A percentile compares a stretch with the other conserved stretches of the same genome.
Evolutionary conservation across 73 alveolate species (phyloP).

Genomic region (Durusdinium trenchii): DNA sequence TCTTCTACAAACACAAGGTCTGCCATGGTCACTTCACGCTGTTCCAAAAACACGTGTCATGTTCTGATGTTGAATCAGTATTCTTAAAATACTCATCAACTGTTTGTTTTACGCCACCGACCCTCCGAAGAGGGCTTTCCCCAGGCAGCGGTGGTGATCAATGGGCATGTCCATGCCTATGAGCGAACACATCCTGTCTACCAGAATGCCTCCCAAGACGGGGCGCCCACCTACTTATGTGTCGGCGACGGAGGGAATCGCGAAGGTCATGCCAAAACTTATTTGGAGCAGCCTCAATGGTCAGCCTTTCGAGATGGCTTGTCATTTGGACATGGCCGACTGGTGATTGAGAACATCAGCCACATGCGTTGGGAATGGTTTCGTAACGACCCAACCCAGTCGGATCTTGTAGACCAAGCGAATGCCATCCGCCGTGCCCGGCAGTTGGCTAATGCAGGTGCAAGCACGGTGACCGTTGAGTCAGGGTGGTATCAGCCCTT

Average conservation of each 20-base stretch:
- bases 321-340: constrained; percentile 73
- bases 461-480: not conserved
- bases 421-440: constrained; percentile 13
- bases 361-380: constrained; percentile 91
- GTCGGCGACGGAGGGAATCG: constrained; percentile 94
- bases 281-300: constrained; percentile 39
- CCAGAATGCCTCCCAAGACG: not conserved
- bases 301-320: constrained; percentile 72
- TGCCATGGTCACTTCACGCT: too few relatives aligned
- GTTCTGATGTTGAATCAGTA: too few relatives aligned
- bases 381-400: constrained; percentile 20
- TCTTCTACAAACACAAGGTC: constrained; percentile 12
- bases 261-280: constrained; percentile 74
- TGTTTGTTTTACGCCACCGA: too few relatives aligned
- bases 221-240: constrained; percentile 68
- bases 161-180: constrained; percentile 95
- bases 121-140: too few relatives aligned
- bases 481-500: constrained; percentile 53
- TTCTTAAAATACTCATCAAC: too few relatives aligned
- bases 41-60: too few relatives aligned
- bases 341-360: constrained; percentile 46
- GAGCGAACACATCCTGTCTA: constrained; percentile 90
- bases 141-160: constrained; percentile 61
- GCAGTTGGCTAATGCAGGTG: constrained; percentile 5
- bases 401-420: not conserved